Evolutionary conservation across 495 filamentous ascomycete species (phyloP), one percentile per base, ranked within the genome.

Genomic region (Talaromyces stipitatus): DNA sequence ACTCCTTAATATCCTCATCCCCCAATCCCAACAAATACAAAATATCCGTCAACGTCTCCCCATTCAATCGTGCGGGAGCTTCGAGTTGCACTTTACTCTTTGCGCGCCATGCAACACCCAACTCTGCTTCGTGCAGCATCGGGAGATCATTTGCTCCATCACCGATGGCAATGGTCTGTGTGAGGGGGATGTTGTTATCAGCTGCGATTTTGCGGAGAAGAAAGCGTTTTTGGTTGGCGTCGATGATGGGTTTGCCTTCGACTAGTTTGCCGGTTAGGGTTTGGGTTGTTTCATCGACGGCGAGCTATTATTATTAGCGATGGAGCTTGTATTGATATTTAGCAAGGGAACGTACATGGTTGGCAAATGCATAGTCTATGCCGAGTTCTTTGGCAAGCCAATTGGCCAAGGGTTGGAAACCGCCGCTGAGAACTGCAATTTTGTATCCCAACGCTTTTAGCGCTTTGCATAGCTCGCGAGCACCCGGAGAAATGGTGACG

Each of bases 91-190:
- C 94, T 61, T 82, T 83, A 52, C 86, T 87, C 76, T 98, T 98
- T 23, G 94, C 94, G 69, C 91, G 89, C 82, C 91, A 96, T 12
- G 94, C 94, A 36, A 97, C 85, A 4, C 94, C 94, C 56, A 97
- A 70, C 4, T 92, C 94, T 16, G 94, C 92, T 50, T 83, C 83
- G 26, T 81, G 78, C 72, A 98, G 89, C 94, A 98, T 98, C 41
- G 87, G 78, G 33, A 98, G 75, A 64, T 98, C 94, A 64, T 98
- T 98, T 36, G 94, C 92, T 23, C 94, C 94, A 64, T 98, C 94
- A 11, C 94, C 94, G 1, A 97, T 86, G 9, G 90, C 88, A 26
- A 97, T 72, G 11, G 88, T 86, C 70, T 95, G 87, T n/a, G 85
- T 76, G 14, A 92, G 69, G 1, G 82, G 65, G 45, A 95, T 85